Evolutionary conservation across 352 stramenopile species (phyloP).

Genomic region (Phytophthora quininea): DNA sequence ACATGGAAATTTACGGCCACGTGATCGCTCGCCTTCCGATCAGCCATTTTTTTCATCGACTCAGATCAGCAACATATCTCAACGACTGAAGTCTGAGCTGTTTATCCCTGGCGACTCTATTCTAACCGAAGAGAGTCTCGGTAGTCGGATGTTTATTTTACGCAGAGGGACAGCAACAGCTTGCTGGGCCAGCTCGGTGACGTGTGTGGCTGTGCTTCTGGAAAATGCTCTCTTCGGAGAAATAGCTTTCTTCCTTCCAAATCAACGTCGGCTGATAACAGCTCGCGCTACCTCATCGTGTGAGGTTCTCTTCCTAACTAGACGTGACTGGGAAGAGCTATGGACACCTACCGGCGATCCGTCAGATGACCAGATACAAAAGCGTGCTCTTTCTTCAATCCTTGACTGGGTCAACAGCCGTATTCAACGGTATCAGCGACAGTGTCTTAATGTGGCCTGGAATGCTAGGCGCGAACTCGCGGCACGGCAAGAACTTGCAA

Average conservation of each 20-base stretch:
- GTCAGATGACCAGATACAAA: conserved; percentile 45
- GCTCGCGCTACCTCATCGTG: conserved; percentile 59
- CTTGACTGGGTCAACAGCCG: conserved; percentile 57
- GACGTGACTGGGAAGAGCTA: conserved; percentile 56
- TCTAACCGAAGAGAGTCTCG: conserved; percentile 4
- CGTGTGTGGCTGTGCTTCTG: conserved; percentile 53
- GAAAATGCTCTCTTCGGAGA: conserved; percentile 65
- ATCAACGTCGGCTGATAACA: conserved; percentile 52
- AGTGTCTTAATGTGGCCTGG: conserved; percentile 34
- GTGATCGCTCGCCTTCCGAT: neutral
- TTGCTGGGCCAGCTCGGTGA: conserved; percentile 47
- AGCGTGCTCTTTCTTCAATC: conserved; percentile 56
- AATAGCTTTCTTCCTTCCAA: conserved; percentile 60
- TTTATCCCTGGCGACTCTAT: conserved; percentile 28
- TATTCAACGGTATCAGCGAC: conserved; percentile 44
- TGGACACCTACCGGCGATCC: conserved; percentile 38
- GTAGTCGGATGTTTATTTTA: conserved; percentile 55
- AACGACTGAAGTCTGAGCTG: neutral
- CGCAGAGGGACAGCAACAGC: conserved; percentile 50
- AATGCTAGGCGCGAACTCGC: conserved; percentile 35
- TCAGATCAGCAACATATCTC: neutral
- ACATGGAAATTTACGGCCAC: neutral
- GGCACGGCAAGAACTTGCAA: neutral
- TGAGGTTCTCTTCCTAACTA: conserved; percentile 59
- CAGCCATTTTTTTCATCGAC: neutral